These are phyloP conservation scores for Patellaria atrata DNA, from an alignment of 495 filamentous ascomycete genomes.

Conservation along the genomic window DNA sequence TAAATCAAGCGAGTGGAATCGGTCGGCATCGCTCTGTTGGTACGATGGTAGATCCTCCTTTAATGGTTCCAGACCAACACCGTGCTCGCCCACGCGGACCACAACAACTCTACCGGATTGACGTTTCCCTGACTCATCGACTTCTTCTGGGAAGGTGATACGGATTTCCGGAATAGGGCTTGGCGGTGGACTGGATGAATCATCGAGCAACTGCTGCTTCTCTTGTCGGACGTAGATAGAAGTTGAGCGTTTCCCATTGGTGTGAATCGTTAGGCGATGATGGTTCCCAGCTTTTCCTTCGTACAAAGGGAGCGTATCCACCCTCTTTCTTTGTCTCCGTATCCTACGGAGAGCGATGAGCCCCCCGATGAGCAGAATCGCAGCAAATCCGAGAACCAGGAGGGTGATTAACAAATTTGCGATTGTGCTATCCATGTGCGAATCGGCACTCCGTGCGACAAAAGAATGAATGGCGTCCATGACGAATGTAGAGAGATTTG, in stretches of 20 bases:
- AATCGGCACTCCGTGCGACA: slow-evolving; percentile 28
- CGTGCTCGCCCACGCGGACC: slow-evolving; percentile 75
- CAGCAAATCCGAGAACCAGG: slow-evolving; percentile 57
- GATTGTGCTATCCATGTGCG: slow-evolving; percentile 37
- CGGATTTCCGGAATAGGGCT: slow-evolving; percentile 88
- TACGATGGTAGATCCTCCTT: slow-evolving; percentile 80
- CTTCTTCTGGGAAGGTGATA: slow-evolving; percentile 95
- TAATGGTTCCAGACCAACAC: slow-evolving; percentile 77
- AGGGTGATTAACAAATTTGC: slow-evolving; percentile 67
- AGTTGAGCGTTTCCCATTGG: slow-evolving; percentile 39
- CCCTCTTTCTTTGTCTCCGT: slow-evolving; percentile 33
- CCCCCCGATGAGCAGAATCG: slow-evolving; percentile 45
- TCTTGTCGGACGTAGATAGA: slow-evolving; percentile 63
- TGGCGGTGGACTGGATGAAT: slow-evolving; percentile 57
- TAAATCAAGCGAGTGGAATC: slow-evolving; percentile 85
- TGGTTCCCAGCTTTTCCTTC: slow-evolving; percentile 35
- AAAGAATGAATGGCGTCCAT: slow-evolving; percentile 23
- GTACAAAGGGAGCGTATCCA: slow-evolving; percentile 42
- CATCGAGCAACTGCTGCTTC: slow-evolving; percentile 54
- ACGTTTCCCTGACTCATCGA: slow-evolving; percentile 62
- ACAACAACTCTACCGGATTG: slow-evolving; percentile 83
- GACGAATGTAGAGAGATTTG: slow-evolving; percentile 1
- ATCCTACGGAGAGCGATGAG: slow-evolving; percentile 60
- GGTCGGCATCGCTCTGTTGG: slow-evolving; percentile 54
- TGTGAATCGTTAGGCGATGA: slow-evolving; percentile 53